These are phyloP conservation scores for Thalassia testudinum DNA, from an alignment of 116 monocot species.

Conservation along the genomic window DNA sequence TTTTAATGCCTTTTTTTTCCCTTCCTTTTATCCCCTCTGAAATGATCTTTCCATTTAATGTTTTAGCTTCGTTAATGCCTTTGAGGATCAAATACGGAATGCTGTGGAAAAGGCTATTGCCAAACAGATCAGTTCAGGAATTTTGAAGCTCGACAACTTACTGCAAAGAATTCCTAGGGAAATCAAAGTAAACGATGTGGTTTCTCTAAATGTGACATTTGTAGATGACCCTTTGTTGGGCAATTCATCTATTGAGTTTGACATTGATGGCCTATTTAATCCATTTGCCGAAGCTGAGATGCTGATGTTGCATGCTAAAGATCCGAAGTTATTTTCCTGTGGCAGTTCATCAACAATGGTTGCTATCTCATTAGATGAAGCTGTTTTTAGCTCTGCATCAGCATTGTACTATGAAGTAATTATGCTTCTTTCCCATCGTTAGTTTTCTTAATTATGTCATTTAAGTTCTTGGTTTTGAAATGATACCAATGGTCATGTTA, in stretches of 20 bases:
- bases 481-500: too few relatives aligned
- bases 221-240: constrained; percentile 49
- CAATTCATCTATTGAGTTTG: constrained; percentile 60
- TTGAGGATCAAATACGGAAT: constrained; percentile 58
- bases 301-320: not conserved
- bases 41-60: not conserved
- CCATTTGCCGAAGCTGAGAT: constrained; percentile 11
- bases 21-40: too few relatives aligned
- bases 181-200: constrained; percentile 47
- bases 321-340: not conserved
- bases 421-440: not conserved
- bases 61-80: constrained; percentile 75
- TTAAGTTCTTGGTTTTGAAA: too few relatives aligned
- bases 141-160: constrained; percentile 49
- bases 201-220: constrained; percentile 77
- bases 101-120: constrained; percentile 63
- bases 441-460: too few relatives aligned
- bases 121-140: constrained; percentile 53
- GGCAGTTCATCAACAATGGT: constrained; percentile 42
- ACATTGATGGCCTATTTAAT: constrained; percentile 71
- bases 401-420: constrained; percentile 54
- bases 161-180: constrained; percentile 61
- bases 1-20: too few relatives aligned
- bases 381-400: constrained; percentile 69
- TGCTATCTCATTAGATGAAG: constrained; percentile 60